These are phyloP conservation scores for Liriodendron chinense DNA, from an alignment of 164 flowering plant species.

Conservation along the genomic window DNA sequence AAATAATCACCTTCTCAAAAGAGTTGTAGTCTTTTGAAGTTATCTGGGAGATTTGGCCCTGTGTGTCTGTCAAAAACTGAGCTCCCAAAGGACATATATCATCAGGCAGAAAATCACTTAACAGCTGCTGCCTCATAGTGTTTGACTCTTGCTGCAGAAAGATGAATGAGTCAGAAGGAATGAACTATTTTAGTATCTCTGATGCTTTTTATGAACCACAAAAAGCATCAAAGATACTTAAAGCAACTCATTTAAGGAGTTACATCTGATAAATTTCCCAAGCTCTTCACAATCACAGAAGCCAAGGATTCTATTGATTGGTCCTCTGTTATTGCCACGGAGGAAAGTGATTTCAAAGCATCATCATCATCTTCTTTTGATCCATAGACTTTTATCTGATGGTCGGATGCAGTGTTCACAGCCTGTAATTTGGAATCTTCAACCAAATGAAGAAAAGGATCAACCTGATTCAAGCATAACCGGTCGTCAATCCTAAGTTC, in stretches of 20 bases:
- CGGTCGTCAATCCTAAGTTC: background rate
- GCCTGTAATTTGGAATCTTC: slow-evolving; percentile 70
- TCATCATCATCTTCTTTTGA: slow-evolving; percentile 67
- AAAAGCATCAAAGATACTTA: background rate
- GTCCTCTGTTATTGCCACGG: slow-evolving; percentile 39
- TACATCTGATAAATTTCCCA: slow-evolving; percentile 59
- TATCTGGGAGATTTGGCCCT: slow-evolving; percentile 25
- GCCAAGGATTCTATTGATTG: slow-evolving; percentile 57
- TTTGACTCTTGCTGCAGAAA: slow-evolving; percentile 60
- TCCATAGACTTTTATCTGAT: slow-evolving; percentile 40
- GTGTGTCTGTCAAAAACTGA: slow-evolving; percentile 41
- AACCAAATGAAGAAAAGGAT: slow-evolving; percentile 70
- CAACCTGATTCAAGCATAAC: slow-evolving; percentile 53
- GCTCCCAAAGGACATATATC: slow-evolving; percentile 70
- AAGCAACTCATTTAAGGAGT: slow-evolving; percentile 1
- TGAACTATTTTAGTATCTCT: background rate
- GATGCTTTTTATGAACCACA: background rate
- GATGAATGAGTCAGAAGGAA: background rate
- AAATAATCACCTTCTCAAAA: slow-evolving; percentile 45
- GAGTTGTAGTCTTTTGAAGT: too few species aligned
- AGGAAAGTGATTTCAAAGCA: slow-evolving; percentile 60
- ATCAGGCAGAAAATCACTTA: slow-evolving; percentile 75
- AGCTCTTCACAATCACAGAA: slow-evolving; percentile 52
- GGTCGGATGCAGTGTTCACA: slow-evolving; percentile 20
- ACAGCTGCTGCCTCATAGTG: slow-evolving; percentile 51